phyloP scores from a whole-genome alignment of 1,284 basidiomycete species.

The Somion occarium region DNA sequence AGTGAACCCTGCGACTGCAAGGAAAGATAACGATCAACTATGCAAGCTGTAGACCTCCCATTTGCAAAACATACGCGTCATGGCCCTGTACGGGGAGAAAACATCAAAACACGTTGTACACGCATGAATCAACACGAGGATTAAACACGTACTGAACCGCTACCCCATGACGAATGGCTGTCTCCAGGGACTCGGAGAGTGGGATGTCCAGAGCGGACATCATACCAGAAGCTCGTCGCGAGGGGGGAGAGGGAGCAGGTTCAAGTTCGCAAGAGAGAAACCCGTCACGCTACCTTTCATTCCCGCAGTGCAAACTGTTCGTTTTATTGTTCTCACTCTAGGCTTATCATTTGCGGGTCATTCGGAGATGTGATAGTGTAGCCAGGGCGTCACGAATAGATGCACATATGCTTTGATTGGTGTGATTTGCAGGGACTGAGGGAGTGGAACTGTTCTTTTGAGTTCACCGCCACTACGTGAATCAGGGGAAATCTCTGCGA shows the following conservation, averaged over 20 bases:
- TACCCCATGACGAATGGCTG: slow-evolving; percentile 19
- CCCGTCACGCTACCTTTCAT: not conserved
- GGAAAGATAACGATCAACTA: not conserved
- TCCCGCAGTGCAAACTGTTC: not conserved
- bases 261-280: not conserved
- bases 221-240: slow-evolving; percentile 3
- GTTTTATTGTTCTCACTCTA: slow-evolving; percentile 1
- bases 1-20: slow-evolving; percentile 24
- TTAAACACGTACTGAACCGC: slow-evolving; percentile 25
- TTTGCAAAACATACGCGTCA: slow-evolving; percentile 25
- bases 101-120: slow-evolving; percentile 16
- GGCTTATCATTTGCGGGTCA: not conserved
- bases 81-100: slow-evolving; percentile 18
- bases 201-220: slow-evolving; percentile 21
- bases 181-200: slow-evolving; percentile 18
- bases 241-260: not conserved
- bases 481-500: slow-evolving; percentile 11
- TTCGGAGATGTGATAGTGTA: not conserved
- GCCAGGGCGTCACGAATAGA: not conserved
- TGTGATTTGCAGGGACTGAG: not conserved
- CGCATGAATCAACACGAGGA: slow-evolving; percentile 1
- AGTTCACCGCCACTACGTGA: slow-evolving; percentile 7
- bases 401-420: not conserved
- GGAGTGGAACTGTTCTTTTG: slow-evolving; percentile 5
- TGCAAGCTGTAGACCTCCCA: not conserved